A percentile compares a stretch with the other conserved stretches of the same genome.
Evolutionary conservation across 495 filamentous ascomycete genomes (phyloP).

Genomic region (Copromyces sp.): DNA sequence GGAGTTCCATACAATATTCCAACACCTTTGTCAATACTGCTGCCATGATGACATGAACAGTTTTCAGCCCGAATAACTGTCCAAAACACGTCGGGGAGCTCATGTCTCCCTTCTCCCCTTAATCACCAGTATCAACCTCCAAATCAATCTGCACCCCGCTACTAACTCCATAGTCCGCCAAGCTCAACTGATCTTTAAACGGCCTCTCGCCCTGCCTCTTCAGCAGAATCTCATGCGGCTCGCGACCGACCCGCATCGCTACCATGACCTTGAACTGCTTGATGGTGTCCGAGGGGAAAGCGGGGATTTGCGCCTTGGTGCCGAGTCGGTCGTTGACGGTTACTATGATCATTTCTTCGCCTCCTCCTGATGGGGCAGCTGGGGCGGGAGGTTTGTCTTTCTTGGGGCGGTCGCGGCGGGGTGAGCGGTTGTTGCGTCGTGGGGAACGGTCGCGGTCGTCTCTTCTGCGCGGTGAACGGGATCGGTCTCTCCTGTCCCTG

Average conservation of each 20-base stretch:
- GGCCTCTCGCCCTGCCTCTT: conserved; percentile 86
- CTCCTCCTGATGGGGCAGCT: conserved; percentile 16
- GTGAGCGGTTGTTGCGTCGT: conserved; percentile 5
- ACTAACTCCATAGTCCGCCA: conserved; percentile 83
- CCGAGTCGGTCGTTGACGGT: conserved; percentile 86
- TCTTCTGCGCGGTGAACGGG: background rate
- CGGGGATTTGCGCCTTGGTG: conserved; percentile 83
- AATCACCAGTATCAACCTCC: conserved; percentile 73
- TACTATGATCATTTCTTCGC: conserved; percentile 82
- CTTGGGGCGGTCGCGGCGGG: conserved; percentile 22
- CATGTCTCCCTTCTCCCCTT: too few species aligned
- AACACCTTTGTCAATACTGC: background rate
- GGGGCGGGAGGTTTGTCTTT: conserved; percentile 6
- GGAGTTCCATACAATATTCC: background rate
- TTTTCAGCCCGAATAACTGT: too few species aligned
- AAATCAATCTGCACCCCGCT: conserved; percentile 85
- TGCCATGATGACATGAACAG: background rate
- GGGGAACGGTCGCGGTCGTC: background rate
- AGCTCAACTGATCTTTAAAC: conserved; percentile 77
- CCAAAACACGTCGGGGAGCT: too few species aligned
- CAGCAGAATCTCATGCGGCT: conserved; percentile 81
- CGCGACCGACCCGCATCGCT: conserved; percentile 72
- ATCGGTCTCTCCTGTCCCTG: background rate
- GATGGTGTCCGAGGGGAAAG: conserved; percentile 69
- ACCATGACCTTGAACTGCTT: conserved; percentile 85